Conservation (phyloP, 108 stramenopile species). For the Cyclotella kingstonii region DNA sequence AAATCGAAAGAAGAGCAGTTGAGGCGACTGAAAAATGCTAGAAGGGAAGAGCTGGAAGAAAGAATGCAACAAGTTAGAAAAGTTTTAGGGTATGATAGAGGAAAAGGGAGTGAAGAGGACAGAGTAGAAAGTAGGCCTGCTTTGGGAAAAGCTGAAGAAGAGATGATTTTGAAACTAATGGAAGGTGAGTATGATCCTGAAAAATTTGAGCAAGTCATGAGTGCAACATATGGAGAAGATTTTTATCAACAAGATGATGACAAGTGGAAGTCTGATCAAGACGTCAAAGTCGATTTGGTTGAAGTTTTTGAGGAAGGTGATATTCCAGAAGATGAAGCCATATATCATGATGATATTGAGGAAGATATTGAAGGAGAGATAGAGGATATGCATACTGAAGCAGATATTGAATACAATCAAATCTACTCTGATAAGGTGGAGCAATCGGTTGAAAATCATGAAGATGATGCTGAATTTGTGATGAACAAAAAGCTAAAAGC, state of each 20-base stretch:
- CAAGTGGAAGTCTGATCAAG: slow-evolving; percentile 76
- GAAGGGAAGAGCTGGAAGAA: slow-evolving; percentile 84
- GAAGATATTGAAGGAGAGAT: slow-evolving; percentile 38
- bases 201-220: slow-evolving; percentile 86
- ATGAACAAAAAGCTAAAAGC: slow-evolving; percentile 69
- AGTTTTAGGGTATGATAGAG: slow-evolving; percentile 56
- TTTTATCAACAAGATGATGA: slow-evolving; percentile 90
- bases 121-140: slow-evolving; percentile 1
- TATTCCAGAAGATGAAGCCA: slow-evolving; percentile 63
- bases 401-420: too few species aligned
- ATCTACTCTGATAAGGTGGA: too few species aligned
- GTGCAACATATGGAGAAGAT: slow-evolving; percentile 88
- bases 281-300: slow-evolving; percentile 63
- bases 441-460: too few species aligned
- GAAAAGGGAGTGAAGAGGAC: slow-evolving; percentile 13
- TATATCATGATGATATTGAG: slow-evolving; percentile 62
- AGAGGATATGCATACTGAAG: too few species aligned
- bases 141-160: slow-evolving; percentile 58
- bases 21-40: slow-evolving; percentile 94
- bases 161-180: slow-evolving; percentile 76
- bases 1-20: slow-evolving; percentile 93
- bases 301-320: slow-evolving; percentile 54
- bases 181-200: slow-evolving; percentile 97
- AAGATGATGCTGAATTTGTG: slow-evolving; percentile 28
- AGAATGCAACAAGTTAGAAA: slow-evolving; percentile 80